Percentiles rank a stretch among this genome's conserved stretches.
Evolutionary conservation across 192 early-diverging fungal genomes (phyloP).

Genomic region (Coemansia sp.): DNA sequence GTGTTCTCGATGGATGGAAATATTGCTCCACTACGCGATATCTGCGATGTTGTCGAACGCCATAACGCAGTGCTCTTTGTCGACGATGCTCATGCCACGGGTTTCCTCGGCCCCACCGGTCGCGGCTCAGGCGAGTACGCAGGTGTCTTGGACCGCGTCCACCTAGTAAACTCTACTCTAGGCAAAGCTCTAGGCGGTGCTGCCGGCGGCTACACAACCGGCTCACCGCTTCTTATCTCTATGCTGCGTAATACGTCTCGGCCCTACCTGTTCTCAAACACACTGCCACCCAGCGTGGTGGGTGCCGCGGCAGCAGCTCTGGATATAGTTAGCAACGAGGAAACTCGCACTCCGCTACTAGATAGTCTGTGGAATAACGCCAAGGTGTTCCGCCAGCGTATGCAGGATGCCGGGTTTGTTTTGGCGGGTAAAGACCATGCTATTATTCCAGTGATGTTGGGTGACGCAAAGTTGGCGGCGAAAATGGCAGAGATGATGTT

Average conservation of each 20-base stretch:
- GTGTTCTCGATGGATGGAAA: constrained; percentile 71
- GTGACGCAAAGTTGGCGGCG: constrained; percentile 59
- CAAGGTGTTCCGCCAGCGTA: constrained; percentile 61
- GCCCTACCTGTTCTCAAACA: constrained; percentile 65
- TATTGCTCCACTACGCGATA: constrained; percentile 65
- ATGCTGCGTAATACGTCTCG: constrained; percentile 61
- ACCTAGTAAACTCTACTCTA: constrained; percentile 65
- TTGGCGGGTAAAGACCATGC: constrained; percentile 67
- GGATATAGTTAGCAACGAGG: constrained; percentile 58
- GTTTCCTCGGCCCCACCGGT: constrained; percentile 68
- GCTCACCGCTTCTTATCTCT: constrained; percentile 45
- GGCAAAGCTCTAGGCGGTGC: constrained; percentile 65
- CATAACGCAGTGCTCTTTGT: constrained; percentile 75
- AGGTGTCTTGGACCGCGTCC: constrained; percentile 60
- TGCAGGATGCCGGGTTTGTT: constrained; percentile 65
- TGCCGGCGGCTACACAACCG: constrained; percentile 59
- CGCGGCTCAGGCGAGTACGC: constrained; percentile 72
- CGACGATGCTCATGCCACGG: constrained; percentile 76
- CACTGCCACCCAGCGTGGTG: constrained; percentile 60
- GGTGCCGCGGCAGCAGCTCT: constrained; percentile 60
- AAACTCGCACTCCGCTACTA: constrained; percentile 51
- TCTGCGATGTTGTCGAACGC: constrained; percentile 71
- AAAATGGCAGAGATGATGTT: constrained; percentile 62
- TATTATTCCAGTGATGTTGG: constrained; percentile 64
- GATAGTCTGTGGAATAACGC: constrained; percentile 66